A percentile compares a stretch with the other conserved stretches of the same genome.
These are phyloP conservation scores for Fusarium pseudoanthophilum DNA, from an alignment of 2,329 filamentous ascomycete genomes.

Conservation along the genomic window DNA sequence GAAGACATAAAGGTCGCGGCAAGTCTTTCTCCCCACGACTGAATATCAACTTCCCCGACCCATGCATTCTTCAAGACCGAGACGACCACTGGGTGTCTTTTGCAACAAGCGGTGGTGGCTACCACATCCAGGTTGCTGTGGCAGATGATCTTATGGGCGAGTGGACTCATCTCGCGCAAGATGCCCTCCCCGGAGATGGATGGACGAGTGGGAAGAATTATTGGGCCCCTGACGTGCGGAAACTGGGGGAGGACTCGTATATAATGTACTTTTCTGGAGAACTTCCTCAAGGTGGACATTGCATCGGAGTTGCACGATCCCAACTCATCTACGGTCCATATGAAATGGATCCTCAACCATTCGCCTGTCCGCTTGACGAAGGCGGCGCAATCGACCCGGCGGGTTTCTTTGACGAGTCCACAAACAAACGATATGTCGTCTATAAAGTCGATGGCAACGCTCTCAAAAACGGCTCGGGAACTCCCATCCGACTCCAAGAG, in stretches of 20 bases:
- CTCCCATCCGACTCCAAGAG: constrained; percentile 67
- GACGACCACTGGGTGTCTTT: constrained; percentile 68
- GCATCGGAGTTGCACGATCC: constrained; percentile 67
- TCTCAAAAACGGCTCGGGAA: constrained; percentile 56
- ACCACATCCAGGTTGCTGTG: constrained; percentile 64
- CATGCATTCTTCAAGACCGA: constrained; percentile 59
- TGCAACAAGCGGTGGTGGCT: constrained; percentile 62
- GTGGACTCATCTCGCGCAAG: constrained; percentile 60
- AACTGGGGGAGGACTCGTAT: constrained; percentile 61
- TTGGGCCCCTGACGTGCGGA: constrained; percentile 71
- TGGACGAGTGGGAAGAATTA: constrained; percentile 66
- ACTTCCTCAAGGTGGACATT: constrained; percentile 60
- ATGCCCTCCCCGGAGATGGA: constrained; percentile 63
- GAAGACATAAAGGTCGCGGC: constrained; percentile 19
- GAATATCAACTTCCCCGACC: constrained; percentile 63
- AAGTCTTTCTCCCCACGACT: constrained; percentile 29
- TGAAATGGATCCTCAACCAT: constrained; percentile 55
- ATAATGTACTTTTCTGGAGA: constrained; percentile 70
- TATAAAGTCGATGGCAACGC: constrained; percentile 76
- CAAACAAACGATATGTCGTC: constrained; percentile 65
- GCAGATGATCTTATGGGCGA: constrained; percentile 60
- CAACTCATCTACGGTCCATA: constrained; percentile 63
- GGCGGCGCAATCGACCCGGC: constrained; percentile 73
- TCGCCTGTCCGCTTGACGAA: constrained; percentile 62
- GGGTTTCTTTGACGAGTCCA: constrained; percentile 65